These are phyloP conservation scores for Epichloe elymi DNA, from an alignment of 2,329 filamentous ascomycete genomes.

Conservation along the genomic window DNA sequence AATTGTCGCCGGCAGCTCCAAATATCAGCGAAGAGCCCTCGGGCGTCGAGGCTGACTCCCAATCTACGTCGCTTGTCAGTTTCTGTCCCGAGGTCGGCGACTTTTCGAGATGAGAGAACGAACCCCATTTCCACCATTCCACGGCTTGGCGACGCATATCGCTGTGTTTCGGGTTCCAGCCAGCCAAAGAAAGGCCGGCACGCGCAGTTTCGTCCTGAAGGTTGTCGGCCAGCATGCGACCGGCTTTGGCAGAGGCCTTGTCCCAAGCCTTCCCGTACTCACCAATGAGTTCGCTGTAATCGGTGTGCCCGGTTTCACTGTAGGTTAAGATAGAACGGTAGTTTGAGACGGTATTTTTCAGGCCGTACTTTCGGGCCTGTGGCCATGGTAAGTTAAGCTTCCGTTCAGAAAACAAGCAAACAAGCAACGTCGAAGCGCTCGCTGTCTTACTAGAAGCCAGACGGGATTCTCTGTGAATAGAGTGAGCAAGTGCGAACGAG, in stretches of 20 bases:
- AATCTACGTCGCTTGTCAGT: constrained; percentile 24
- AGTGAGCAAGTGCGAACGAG: constrained; percentile 6
- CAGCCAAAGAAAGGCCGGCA: constrained; percentile 43
- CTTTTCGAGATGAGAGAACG: no score
- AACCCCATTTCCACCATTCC: constrained; percentile 42
- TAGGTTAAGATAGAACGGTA: constrained; percentile 46
- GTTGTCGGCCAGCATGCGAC: constrained; percentile 43
- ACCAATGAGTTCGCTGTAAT: constrained; percentile 38
- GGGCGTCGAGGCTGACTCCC: constrained; percentile 42
- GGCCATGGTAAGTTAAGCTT: neutral
- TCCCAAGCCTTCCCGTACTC: constrained; percentile 34
- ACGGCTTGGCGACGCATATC: constrained; percentile 43
- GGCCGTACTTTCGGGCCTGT: constrained; percentile 40
- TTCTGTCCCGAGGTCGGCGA: neutral
- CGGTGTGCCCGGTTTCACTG: constrained; percentile 38
- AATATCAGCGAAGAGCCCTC: constrained; percentile 43
- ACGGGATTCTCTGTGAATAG: constrained; percentile 40
- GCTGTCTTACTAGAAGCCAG: constrained; percentile 33
- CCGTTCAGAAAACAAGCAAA: neutral
- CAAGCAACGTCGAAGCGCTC: neutral
- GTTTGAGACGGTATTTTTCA: constrained; percentile 44
- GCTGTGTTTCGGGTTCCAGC: constrained; percentile 44
- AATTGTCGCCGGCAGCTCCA: constrained; percentile 41
- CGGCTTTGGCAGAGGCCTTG: constrained; percentile 36
- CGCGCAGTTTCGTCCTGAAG: constrained; percentile 49